Base-by-base conservation (phyloP, 139 green algal genomes). In the Pleodorina starrii region DNA sequence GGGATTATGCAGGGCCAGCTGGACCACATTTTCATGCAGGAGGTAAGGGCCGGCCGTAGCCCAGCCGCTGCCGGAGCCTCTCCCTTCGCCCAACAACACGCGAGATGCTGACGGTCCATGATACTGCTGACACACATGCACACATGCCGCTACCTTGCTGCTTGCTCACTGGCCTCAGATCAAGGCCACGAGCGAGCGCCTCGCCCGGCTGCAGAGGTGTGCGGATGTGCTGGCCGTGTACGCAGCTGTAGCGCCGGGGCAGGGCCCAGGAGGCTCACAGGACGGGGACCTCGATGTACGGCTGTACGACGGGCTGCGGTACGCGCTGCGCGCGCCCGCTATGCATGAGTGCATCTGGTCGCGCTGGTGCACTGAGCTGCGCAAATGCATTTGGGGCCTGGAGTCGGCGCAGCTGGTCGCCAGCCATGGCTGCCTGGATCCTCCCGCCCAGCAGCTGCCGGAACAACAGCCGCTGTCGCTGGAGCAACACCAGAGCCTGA, bases 271-370 rank as follows among this genome's bases (percentile, higher is more conserved):
- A 25, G 63, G 21, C 16, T 40, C 27, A 2, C 27, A 73, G 32
- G 63, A 11, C 11, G 27, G 32, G 27, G 16, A 73, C 29, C 19
- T 40, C 21, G 63, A 73, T 38, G 63, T 38, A 38, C 63, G 63
- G 25, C 63, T 73, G n/a, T 73, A 73, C 32, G 63, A 73, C n/a
- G 63, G 63, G 63, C 63, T 73, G 21, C 63, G 32, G 63, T 73
- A 38, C 63, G 63, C 63, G 14, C 63, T 73, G 63, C 11, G 63
- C 6, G 11, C n/a, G 21, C 63, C 63, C 27, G 63, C 63, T 16
- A 73, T 73, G 63, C 63, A 38, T 19, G 63, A 73, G 63, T 11
- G 32, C 63, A 73, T 73, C 63, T 73, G 68, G 68, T n/a, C 2
- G 36, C 11, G 14, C 19, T 76, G 68, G 68, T 76, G 68, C 35